phyloP scores from a whole-genome alignment of 1,284 basidiomycete species.

The Apiotrichum porosum region DNA sequence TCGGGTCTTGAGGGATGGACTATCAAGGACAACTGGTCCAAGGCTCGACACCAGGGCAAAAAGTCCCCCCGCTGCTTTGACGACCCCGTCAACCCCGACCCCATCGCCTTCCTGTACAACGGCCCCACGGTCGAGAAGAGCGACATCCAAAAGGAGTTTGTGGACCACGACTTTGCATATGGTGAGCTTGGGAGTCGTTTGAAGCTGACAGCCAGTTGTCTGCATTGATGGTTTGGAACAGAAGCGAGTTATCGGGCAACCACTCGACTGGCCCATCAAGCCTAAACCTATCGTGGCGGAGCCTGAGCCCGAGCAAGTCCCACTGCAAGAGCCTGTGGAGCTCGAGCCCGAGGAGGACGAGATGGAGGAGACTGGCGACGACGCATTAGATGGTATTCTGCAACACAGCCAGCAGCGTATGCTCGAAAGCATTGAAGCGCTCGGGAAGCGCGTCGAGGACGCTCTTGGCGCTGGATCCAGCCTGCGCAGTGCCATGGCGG shows the following conservation, averaged over 20 bases:
- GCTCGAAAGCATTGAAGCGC: conserved; percentile 40
- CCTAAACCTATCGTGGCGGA: conserved; percentile 1
- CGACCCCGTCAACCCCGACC: conserved; percentile 43
- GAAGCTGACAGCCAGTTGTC: conserved; percentile 26
- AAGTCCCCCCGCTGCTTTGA: conserved; percentile 44
- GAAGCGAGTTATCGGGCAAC: not conserved
- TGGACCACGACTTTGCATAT: conserved; percentile 47
- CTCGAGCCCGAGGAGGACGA: not conserved
- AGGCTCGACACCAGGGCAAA: conserved; percentile 41
- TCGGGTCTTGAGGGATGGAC: conserved; percentile 43
- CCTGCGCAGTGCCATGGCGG: too few relatives aligned
- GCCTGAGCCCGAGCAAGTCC: conserved; percentile 3
- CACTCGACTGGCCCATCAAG: conserved; percentile 1
- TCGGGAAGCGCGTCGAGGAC: conserved; percentile 36
- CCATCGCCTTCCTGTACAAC: conserved; percentile 42
- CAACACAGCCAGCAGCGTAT: conserved; percentile 44
- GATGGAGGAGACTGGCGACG: conserved; percentile 22
- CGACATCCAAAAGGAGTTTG: conserved; percentile 41
- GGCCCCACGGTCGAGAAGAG: conserved; percentile 30
- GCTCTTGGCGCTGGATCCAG: too few relatives aligned
- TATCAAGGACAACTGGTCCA: conserved; percentile 45
- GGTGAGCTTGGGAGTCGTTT: too few relatives aligned
- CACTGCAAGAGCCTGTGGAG: not conserved
- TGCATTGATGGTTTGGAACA: conserved; percentile 31
- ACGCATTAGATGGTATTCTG: conserved; percentile 47